These are phyloP conservation scores for Chalciporus sp. DNA, from an alignment of 1,284 basidiomycete genomes.

Conservation along the genomic window DNA sequence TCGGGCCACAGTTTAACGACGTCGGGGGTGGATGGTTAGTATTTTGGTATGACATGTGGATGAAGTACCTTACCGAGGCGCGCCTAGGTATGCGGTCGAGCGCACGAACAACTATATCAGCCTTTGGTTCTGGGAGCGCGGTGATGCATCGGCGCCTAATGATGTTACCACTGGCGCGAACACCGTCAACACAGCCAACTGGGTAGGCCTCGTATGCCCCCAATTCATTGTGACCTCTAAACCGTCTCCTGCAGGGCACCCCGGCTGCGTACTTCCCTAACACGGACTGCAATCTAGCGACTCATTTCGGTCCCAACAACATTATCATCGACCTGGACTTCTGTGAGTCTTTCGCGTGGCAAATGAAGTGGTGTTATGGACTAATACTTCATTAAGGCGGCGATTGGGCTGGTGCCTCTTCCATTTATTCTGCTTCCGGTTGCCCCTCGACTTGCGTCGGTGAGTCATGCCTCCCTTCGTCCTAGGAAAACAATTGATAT, in stretches of 20 bases:
- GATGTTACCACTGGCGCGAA: constrained; percentile 31
- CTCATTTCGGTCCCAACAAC: constrained; percentile 41
- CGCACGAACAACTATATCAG: constrained; percentile 37
- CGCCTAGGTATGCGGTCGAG: constrained; percentile 40
- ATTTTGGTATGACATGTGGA: neutral
- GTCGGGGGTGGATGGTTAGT: constrained; percentile 7
- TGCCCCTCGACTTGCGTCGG: constrained; percentile 39
- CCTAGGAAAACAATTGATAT: too few relatives aligned
- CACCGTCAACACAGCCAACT: constrained; percentile 33
- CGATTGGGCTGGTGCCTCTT: constrained; percentile 42
- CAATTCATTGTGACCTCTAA: constrained; percentile 7
- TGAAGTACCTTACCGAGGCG: neutral
- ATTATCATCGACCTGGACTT: constrained; percentile 46
- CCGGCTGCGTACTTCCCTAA: constrained; percentile 44
- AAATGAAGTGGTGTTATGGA: neutral
- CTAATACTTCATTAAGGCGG: constrained; percentile 33
- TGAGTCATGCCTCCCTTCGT: constrained; percentile 11
- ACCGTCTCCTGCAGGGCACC: constrained; percentile 33
- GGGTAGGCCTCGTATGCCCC: constrained; percentile 30
- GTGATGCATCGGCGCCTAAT: constrained; percentile 33
- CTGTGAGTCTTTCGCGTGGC: constrained; percentile 27
- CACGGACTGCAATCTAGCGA: constrained; percentile 38
- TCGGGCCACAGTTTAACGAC: constrained; percentile 3
- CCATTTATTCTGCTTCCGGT: constrained; percentile 33
- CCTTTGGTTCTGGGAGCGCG: constrained; percentile 45